These are phyloP conservation scores for Hibiscus trionum DNA, from an alignment of 345 rosid species.

Conservation along the genomic window DNA sequence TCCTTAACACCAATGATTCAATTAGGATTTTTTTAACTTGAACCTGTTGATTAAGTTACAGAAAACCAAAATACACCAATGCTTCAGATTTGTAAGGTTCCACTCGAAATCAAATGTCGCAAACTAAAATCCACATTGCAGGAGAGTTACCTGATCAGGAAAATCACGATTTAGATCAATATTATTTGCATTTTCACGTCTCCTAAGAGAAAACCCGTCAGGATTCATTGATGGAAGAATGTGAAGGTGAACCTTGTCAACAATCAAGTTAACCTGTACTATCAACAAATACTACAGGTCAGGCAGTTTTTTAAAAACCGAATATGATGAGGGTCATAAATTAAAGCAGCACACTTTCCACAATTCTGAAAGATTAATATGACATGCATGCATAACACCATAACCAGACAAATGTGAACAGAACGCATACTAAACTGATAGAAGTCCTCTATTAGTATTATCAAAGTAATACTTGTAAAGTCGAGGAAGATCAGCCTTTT, in stretches of 20 bases:
- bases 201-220: constrained; percentile 68
- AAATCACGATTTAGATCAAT: constrained; percentile 93
- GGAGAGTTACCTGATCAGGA: constrained; percentile 80
- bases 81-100: constrained; percentile 6
- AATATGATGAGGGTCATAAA: neutral
- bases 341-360: neutral
- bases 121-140: constrained; percentile 13
- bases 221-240: constrained; percentile 93
- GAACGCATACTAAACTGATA: neutral
- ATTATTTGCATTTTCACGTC: constrained; percentile 74
- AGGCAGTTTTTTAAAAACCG: neutral
- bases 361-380: neutral
- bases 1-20: neutral
- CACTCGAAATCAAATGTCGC: constrained; percentile 4
- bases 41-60: neutral
- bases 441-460: neutral
- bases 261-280: constrained; percentile 62
- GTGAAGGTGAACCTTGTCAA: constrained; percentile 83
- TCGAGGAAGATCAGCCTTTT: neutral
- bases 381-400: neutral
- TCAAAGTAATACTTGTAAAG: neutral
- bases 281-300: constrained; percentile 6
- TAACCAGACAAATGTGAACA: neutral
- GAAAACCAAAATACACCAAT: neutral
- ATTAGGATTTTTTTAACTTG: neutral